phyloP scores from a whole-genome alignment of 2,329 filamentous ascomycete genomes.

The Zasmidium angulare region DNA sequence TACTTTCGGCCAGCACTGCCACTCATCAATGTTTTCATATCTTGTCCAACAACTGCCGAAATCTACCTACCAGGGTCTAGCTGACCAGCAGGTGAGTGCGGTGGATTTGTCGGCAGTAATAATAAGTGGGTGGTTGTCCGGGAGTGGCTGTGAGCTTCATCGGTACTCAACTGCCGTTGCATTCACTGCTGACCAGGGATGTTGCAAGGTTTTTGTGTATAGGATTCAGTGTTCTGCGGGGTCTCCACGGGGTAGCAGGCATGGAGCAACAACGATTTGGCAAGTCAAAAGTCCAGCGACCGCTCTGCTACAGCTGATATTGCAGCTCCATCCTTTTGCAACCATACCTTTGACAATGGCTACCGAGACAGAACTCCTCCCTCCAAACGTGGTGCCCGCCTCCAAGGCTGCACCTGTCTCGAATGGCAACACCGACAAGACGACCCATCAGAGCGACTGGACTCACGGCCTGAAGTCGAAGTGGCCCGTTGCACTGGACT shows the following conservation, averaged over 20 bases:
- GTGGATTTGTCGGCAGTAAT: neutral
- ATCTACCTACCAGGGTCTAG: neutral
- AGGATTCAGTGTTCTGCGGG: neutral
- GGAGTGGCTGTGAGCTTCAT: neutral
- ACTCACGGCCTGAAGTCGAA: conserved; percentile 11
- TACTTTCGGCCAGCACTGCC: too few species aligned
- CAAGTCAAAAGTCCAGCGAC: neutral
- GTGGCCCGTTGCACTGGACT: conserved; percentile 22
- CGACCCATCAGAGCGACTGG: neutral
- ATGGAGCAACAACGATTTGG: neutral
- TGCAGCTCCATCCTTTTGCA: too few species aligned
- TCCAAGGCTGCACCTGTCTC: neutral
- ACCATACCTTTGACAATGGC: neutral
- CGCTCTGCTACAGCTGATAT: too few species aligned
- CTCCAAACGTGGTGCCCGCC: neutral
- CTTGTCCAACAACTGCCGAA: neutral
- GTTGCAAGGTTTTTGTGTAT: neutral
- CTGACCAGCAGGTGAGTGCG: neutral
- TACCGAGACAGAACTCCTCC: neutral
- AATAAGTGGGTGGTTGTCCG: neutral
- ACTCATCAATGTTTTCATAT: too few species aligned
- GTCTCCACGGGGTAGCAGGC: neutral
- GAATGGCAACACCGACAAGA: neutral
- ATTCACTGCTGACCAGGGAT: neutral
- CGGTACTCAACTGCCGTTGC: neutral